Percentiles rank a stretch among this genome's conserved stretches.
These are phyloP conservation scores for Fusarium goolgardi DNA, from an alignment of 2,329 filamentous ascomycete species.

Conservation along the genomic window DNA sequence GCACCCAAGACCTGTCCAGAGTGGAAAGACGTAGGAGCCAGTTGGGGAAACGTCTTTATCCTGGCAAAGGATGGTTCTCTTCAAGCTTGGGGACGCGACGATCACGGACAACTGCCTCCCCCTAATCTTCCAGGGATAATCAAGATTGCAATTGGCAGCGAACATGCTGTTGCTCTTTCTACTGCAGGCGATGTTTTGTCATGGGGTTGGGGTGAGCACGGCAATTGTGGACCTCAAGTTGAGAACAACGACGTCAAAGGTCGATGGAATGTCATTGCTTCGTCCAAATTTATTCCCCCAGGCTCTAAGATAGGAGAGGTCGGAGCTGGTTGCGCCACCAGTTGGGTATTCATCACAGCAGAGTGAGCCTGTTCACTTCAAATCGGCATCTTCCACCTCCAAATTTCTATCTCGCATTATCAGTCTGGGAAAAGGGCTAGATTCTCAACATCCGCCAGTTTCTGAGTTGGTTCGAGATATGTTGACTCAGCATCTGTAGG, in stretches of 20 bases:
- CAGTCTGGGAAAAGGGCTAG: slow-evolving; percentile 58
- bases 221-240: slow-evolving; percentile 85
- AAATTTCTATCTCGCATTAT: slow-evolving; percentile 8
- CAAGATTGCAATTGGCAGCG: slow-evolving; percentile 84
- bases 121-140: slow-evolving; percentile 66
- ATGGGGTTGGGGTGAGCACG: slow-evolving; percentile 98
- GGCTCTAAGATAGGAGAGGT: slow-evolving; percentile 68
- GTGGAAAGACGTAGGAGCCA: slow-evolving; percentile 78
- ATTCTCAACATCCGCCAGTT: slow-evolving; percentile 72
- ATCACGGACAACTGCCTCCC: slow-evolving; percentile 84
- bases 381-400: slow-evolving; percentile 1
- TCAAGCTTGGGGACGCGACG: slow-evolving; percentile 82
- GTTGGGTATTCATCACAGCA: slow-evolving; percentile 69
- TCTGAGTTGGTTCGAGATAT: slow-evolving; percentile 76
- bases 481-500: slow-evolving; percentile 48
- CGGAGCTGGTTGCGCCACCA: slow-evolving; percentile 91
- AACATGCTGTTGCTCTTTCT: slow-evolving; percentile 84
- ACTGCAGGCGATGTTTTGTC: slow-evolving; percentile 74
- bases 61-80: slow-evolving; percentile 70
- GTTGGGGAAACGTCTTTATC: slow-evolving; percentile 86
- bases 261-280: slow-evolving; percentile 74
- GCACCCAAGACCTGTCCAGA: slow-evolving; percentile 64
- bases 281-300: slow-evolving; percentile 64
- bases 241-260: slow-evolving; percentile 74
- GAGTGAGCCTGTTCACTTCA: slow-evolving; percentile 36